phyloP scores from a whole-genome alignment of 768 basidiomycete genomes.

The Boletus rubroflammeus region DNA sequence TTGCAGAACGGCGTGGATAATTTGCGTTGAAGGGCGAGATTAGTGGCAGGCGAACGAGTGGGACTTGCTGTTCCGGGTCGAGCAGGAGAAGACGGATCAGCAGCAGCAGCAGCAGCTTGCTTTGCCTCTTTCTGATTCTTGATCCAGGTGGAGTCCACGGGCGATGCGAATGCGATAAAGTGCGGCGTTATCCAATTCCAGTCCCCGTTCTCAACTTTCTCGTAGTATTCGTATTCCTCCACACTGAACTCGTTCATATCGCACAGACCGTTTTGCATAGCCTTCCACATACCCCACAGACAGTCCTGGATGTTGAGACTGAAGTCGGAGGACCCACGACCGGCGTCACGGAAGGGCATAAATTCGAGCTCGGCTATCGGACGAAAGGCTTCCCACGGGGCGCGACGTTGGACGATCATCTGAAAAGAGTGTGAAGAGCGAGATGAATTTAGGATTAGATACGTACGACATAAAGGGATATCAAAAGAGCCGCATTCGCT shows the following conservation, averaged over 20 bases:
- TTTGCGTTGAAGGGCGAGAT: slow-evolving; percentile 70
- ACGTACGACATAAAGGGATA: slow-evolving; percentile 89
- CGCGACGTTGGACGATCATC: slow-evolving; percentile 89
- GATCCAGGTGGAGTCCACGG: slow-evolving; percentile 77
- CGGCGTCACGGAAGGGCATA: slow-evolving; percentile 95
- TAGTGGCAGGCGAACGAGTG: slow-evolving; percentile 29
- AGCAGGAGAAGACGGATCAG: slow-evolving; percentile 26
- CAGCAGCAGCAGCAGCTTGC: slow-evolving; percentile 29
- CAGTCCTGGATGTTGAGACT: slow-evolving; percentile 92
- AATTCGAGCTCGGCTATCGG: slow-evolving; percentile 91
- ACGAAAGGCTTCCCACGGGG: slow-evolving; percentile 93
- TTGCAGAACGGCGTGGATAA: slow-evolving; percentile 79
- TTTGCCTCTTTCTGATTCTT: slow-evolving; percentile 69
- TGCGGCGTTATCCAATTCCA: slow-evolving; percentile 95
- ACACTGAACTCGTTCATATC: slow-evolving; percentile 94
- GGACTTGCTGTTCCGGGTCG: slow-evolving; percentile 24
- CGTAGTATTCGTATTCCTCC: slow-evolving; percentile 90
- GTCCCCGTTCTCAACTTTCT: slow-evolving; percentile 93
- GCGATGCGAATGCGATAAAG: slow-evolving; percentile 93
- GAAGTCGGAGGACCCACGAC: slow-evolving; percentile 88
- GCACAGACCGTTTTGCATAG: slow-evolving; percentile 86
- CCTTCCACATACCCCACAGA: slow-evolving; percentile 84
- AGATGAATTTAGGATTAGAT: not conserved
- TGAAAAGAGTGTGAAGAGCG: slow-evolving; percentile 34
- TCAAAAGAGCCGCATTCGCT: slow-evolving; percentile 91